These are phyloP conservation scores for Vigna angularis DNA, from an alignment of 306 rosid species.

Conservation along the genomic window DNA sequence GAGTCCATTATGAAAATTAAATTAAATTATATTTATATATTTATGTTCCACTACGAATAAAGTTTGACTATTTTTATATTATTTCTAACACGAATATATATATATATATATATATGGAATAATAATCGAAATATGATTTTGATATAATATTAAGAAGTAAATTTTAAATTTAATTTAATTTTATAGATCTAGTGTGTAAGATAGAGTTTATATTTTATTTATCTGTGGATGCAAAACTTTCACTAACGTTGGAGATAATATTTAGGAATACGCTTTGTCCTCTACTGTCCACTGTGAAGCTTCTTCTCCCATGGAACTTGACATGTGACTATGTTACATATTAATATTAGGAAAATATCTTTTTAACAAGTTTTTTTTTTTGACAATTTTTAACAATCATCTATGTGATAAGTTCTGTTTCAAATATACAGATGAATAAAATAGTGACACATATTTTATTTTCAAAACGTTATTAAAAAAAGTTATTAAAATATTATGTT, in stretches of 20 bases:
- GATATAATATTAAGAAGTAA: too few species aligned
- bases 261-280: neutral
- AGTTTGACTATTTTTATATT: neutral
- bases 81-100: neutral
- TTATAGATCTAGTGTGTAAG: too few species aligned
- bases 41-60: neutral
- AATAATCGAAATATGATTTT: too few species aligned
- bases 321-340: conserved; percentile 33
- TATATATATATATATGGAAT: too few species aligned
- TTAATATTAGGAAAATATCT: neutral
- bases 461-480: too few species aligned
- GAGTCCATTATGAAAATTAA: neutral
- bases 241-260: neutral
- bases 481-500: too few species aligned
- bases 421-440: rapidly evolving
- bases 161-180: too few species aligned
- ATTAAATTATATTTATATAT: neutral
- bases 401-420: rapidly evolving
- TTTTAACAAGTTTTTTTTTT: too few species aligned
- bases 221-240: too few species aligned
- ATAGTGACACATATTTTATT: too few species aligned
- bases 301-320: conserved; percentile 24
- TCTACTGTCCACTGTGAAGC: neutral
- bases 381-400: too few species aligned
- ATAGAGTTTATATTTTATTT: too few species aligned